A percentile compares a stretch with the other conserved stretches of the same genome.
Conservation (phyloP, 495 filamentous ascomycete species). For the Neurospora terricola region DNA sequence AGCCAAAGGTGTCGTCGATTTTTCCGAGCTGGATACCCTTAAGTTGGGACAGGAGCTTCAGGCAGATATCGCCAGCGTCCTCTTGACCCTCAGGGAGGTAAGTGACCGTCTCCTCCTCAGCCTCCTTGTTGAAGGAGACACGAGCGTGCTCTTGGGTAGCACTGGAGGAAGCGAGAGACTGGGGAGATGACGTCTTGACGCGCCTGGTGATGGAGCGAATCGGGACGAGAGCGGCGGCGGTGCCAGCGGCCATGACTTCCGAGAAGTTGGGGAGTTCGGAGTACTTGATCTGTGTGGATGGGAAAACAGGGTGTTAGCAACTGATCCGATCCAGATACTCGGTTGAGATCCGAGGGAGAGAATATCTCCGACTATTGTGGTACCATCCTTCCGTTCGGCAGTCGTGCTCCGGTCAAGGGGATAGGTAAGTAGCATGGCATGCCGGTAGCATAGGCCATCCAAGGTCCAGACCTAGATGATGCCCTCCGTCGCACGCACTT, state of each 20-base stretch:
- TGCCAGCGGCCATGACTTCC: conserved; percentile 88
- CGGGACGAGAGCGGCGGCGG: conserved; percentile 83
- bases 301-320: conserved; percentile 6
- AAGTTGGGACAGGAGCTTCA: conserved; percentile 61
- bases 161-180: conserved; percentile 20
- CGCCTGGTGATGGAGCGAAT: conserved; percentile 77
- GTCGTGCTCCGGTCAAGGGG: background rate
- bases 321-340: background rate
- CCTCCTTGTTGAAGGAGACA: background rate
- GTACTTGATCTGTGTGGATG: conserved; percentile 53
- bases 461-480: background rate
- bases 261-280: conserved; percentile 65
- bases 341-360: background rate
- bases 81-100: conserved; percentile 53
- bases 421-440: background rate
- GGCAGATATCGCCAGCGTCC: conserved; percentile 59
- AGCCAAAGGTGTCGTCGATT: conserved; percentile 63
- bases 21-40: conserved; percentile 80
- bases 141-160: background rate
- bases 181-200: conserved; percentile 26
- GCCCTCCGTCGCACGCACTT: background rate
- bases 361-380: background rate
- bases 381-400: background rate
- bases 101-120: conserved; percentile 49
- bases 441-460: background rate